Percentiles rank a stretch among this genome's conserved stretches.
Evolutionary conservation across 2,329 filamentous ascomycete genomes (phyloP).

Genomic region (Penicillium occitanis): DNA sequence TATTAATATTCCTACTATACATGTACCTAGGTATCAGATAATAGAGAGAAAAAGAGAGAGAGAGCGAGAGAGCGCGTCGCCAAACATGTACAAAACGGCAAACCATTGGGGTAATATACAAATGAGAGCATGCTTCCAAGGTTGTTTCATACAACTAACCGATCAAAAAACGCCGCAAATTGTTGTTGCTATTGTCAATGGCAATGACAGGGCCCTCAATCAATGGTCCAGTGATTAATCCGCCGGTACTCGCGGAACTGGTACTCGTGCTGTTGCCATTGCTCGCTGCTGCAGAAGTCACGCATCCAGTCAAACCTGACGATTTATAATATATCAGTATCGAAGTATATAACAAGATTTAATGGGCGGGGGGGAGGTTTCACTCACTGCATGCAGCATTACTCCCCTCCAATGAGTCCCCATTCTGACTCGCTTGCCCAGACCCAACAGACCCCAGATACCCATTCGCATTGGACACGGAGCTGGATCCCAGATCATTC

Average conservation of each 20-base stretch:
- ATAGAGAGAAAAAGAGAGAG: background rate
- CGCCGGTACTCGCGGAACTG: background rate
- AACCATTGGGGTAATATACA: background rate
- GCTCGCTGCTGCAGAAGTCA: constrained; percentile 15
- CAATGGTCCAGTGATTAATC: constrained; percentile 2
- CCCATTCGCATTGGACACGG: background rate
- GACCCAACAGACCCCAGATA: constrained; percentile 12
- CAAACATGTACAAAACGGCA: background rate
- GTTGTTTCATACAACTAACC: background rate
- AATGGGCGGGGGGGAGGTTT: background rate
- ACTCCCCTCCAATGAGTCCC: constrained; percentile 12
- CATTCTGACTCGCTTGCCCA: constrained; percentile 15
- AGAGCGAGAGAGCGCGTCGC: background rate
- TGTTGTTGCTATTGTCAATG: background rate
- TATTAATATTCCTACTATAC: background rate
- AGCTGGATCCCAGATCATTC: background rate
- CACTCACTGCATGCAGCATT: constrained; percentile 16
- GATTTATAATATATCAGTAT: background rate
- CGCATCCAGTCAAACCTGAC: constrained; percentile 8
- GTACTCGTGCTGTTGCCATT: constrained; percentile 14
- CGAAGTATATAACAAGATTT: background rate
- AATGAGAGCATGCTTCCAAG: background rate
- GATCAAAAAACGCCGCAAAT: background rate
- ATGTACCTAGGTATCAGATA: no score
- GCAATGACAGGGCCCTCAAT: background rate